Evolutionary conservation across 371 early-diverging fungal genomes (phyloP).

Genomic region (Sporodiniella umbellata): DNA sequence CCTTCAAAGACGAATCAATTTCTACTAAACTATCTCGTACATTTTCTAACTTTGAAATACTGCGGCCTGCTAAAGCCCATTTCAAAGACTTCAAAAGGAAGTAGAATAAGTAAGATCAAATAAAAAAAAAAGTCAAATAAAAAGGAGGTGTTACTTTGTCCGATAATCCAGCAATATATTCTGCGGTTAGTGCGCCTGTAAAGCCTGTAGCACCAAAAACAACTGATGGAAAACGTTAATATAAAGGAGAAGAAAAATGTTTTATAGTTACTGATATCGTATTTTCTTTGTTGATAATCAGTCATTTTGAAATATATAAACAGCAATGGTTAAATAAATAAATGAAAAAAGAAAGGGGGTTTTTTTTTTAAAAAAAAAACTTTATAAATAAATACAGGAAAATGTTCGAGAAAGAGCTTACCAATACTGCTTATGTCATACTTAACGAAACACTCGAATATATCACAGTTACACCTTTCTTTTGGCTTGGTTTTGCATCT

Average conservation of each 20-base stretch:
- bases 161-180: constrained; percentile 35
- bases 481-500: constrained; percentile 2
- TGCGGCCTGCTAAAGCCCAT: constrained; percentile 32
- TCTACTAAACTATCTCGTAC: constrained; percentile 10
- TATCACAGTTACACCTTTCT: background rate
- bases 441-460: background rate
- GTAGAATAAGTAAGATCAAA: background rate
- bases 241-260: background rate
- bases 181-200: constrained; percentile 74
- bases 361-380: constrained; percentile 2
- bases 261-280: constrained; percentile 13
- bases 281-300: constrained; percentile 14
- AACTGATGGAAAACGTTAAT: constrained; percentile 11
- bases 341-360: background rate
- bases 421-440: constrained; percentile 1
- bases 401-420: background rate
- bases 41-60: constrained; percentile 17
- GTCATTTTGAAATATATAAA: constrained; percentile 2
- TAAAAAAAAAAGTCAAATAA: background rate
- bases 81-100: background rate
- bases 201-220: constrained; percentile 89
- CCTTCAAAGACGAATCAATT: constrained; percentile 13
- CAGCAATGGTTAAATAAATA: background rate
- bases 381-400: background rate
- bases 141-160: constrained; percentile 21